Evolutionary conservation across 768 basidiomycete genomes (phyloP).

Genomic region (Calocybe indica): DNA sequence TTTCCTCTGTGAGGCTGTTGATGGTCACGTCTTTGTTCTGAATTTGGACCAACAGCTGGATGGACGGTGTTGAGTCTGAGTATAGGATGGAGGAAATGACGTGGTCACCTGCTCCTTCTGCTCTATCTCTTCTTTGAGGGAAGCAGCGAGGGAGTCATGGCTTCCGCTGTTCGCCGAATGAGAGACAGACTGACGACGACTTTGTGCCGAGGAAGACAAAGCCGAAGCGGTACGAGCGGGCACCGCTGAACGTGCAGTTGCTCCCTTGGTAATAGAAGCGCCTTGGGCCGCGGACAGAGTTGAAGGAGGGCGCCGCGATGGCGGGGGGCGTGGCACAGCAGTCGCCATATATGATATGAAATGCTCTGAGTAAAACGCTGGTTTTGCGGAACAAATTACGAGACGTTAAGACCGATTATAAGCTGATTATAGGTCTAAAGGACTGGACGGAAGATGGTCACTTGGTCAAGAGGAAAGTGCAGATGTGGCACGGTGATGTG

Average conservation of each 20-base stretch:
- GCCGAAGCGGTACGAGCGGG: slow-evolving; percentile 52
- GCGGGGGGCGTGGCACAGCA: slow-evolving; percentile 38
- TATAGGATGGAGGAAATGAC: slow-evolving; percentile 6
- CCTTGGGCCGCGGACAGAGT: slow-evolving; percentile 35
- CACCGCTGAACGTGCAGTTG: slow-evolving; percentile 62
- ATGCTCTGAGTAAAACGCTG: too few species aligned
- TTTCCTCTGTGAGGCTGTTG: slow-evolving; percentile 53
- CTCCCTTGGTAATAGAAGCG: slow-evolving; percentile 42
- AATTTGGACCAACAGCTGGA: slow-evolving; percentile 66
- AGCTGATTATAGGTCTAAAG: too few species aligned
- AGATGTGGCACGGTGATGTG: too few species aligned
- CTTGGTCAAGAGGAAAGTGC: neutral
- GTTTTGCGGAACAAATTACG: too few species aligned
- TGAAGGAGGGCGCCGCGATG: slow-evolving; percentile 40
- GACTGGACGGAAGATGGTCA: slow-evolving; percentile 2
- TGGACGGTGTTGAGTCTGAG: slow-evolving; percentile 4
- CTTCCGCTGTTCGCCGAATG: slow-evolving; percentile 32
- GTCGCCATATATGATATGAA: slow-evolving; percentile 30
- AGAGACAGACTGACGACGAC: slow-evolving; percentile 49
- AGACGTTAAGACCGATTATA: too few species aligned
- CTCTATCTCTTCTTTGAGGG: slow-evolving; percentile 73
- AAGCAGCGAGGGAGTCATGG: slow-evolving; percentile 50
- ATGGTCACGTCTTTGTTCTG: slow-evolving; percentile 78
- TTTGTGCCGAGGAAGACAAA: slow-evolving; percentile 35
- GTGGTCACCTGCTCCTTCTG: slow-evolving; percentile 69